phyloP scores from a whole-genome alignment of 1,139 yeast species.

The Candida smagusa region DNA sequence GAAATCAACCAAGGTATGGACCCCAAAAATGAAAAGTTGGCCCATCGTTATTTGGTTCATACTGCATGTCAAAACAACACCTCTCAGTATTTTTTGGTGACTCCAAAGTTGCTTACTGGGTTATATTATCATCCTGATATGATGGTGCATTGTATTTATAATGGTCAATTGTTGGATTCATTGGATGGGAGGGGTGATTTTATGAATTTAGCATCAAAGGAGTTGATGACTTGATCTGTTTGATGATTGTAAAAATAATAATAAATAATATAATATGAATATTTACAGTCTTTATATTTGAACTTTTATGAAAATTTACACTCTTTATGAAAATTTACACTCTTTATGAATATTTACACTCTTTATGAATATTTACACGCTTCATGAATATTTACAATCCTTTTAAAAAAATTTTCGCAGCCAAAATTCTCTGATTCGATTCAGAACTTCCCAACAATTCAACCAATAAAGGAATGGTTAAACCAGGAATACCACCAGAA shows the following conservation, averaged over 20 bases:
- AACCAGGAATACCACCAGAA: conserved; percentile 72
- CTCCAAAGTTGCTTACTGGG: conserved; percentile 85
- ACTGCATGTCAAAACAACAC: conserved; percentile 67
- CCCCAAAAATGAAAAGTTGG: conserved; percentile 83
- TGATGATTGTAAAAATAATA: background rate
- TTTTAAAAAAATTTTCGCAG: conserved; percentile 16
- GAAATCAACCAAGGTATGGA: conserved; percentile 99
- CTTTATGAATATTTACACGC: too few relatives aligned
- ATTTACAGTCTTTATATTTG: background rate
- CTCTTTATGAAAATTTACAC: too few relatives aligned
- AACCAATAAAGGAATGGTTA: conserved; percentile 59
- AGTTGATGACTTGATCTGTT: background rate
- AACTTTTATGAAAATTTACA: too few relatives aligned
- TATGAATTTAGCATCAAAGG: conserved; percentile 23
- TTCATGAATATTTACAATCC: too few relatives aligned
- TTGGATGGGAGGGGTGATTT: conserved; percentile 22
- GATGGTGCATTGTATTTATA: conserved; percentile 86
- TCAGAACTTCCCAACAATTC: conserved; percentile 54
- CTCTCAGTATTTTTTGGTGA: conserved; percentile 83
- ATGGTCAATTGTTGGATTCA: conserved; percentile 46
- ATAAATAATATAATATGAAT: too few relatives aligned
- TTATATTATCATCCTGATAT: conserved; percentile 75
- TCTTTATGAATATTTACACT: too few relatives aligned
- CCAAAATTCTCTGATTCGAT: conserved; percentile 27
- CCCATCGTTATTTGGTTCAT: conserved; percentile 82